A percentile compares a stretch with the other conserved stretches of the same genome.
Conservation (phyloP, 2,329 filamentous ascomycete genomes). For the Blastomyces emzantsi region DNA sequence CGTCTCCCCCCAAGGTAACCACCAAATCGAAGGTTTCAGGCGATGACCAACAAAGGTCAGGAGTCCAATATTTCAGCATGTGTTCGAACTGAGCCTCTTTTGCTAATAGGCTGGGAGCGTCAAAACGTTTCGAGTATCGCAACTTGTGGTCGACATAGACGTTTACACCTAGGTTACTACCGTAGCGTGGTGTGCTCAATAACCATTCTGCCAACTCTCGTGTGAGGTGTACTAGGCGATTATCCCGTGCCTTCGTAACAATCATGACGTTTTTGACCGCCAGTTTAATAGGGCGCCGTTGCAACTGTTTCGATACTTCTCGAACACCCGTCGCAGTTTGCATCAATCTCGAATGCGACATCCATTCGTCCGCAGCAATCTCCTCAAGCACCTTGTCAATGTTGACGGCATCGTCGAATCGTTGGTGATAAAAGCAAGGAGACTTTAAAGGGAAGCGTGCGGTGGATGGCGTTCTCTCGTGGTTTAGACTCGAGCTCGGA, state of each 20-base stretch:
- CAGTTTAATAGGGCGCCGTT: slow-evolving; percentile 81
- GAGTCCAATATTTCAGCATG: slow-evolving; percentile 94
- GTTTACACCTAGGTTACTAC: slow-evolving; percentile 80
- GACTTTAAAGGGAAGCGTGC: slow-evolving; percentile 64
- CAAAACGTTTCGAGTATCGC: slow-evolving; percentile 77
- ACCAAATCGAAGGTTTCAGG: slow-evolving; percentile 96
- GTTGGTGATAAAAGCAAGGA: slow-evolving; percentile 95
- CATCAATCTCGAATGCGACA: slow-evolving; percentile 88
- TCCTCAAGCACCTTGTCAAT: slow-evolving; percentile 92
- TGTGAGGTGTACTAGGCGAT: slow-evolving; percentile 80
- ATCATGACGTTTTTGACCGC: slow-evolving; percentile 96
- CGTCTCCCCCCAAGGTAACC: slow-evolving; percentile 84
- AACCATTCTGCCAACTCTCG: slow-evolving; percentile 83
- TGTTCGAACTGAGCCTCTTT: slow-evolving; percentile 66
- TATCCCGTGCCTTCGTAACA: slow-evolving; percentile 94
- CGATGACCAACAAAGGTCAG: slow-evolving; percentile 85
- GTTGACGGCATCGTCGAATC: slow-evolving; percentile 93
- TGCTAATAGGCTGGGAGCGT: slow-evolving; percentile 60
- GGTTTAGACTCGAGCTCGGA: slow-evolving; percentile 38
- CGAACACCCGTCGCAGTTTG: slow-evolving; percentile 92
- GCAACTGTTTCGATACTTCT: slow-evolving; percentile 91
- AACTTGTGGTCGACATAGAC: slow-evolving; percentile 98
- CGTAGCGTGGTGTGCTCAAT: slow-evolving; percentile 79
- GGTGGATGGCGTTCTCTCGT: slow-evolving; percentile 38
- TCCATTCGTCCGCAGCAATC: slow-evolving; percentile 74